Evolutionary conservation across 2,329 filamentous ascomycete species (phyloP).

Genomic region (Tolypocladium paradoxum): DNA sequence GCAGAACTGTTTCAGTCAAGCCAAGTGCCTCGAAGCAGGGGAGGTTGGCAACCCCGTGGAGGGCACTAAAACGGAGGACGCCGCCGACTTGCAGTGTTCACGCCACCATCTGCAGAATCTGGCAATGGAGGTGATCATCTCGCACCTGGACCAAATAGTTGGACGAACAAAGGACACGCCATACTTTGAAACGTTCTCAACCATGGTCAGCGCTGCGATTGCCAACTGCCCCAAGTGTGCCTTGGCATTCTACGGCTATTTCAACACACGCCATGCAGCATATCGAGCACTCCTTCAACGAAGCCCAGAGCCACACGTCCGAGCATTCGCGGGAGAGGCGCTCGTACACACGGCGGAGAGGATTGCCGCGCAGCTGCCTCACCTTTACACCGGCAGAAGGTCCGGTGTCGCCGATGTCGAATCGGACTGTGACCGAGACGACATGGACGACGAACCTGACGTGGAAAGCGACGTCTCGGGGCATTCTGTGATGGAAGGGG

Average conservation of each 20-base stretch:
- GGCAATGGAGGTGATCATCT: constrained; percentile 44
- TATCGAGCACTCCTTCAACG: constrained; percentile 56
- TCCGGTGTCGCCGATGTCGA: neutral
- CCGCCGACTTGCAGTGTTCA: neutral
- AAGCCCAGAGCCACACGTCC: constrained; percentile 45
- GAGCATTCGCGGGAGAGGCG: constrained; percentile 37
- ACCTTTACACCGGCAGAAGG: constrained; percentile 29
- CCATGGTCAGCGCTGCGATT: constrained; percentile 36
- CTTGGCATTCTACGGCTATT: constrained; percentile 50
- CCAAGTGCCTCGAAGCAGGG: constrained; percentile 34
- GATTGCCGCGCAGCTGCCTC: constrained; percentile 37
- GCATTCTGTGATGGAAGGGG: constrained; percentile 16
- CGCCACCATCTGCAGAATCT: constrained; percentile 28
- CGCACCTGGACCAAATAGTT: constrained; percentile 66
- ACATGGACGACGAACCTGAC: constrained; percentile 19
- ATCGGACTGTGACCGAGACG: constrained; percentile 7
- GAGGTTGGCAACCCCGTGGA: neutral
- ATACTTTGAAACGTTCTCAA: constrained; percentile 47
- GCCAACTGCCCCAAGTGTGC: constrained; percentile 41
- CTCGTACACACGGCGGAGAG: constrained; percentile 41
- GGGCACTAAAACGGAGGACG: neutral
- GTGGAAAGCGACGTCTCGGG: neutral
- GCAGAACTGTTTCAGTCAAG: constrained; percentile 45
- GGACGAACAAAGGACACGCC: constrained; percentile 59
- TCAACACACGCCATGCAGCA: constrained; percentile 40